Base-by-base conservation (phyloP, 176 grass and related monocot species). In the Carex pumila region DNA sequence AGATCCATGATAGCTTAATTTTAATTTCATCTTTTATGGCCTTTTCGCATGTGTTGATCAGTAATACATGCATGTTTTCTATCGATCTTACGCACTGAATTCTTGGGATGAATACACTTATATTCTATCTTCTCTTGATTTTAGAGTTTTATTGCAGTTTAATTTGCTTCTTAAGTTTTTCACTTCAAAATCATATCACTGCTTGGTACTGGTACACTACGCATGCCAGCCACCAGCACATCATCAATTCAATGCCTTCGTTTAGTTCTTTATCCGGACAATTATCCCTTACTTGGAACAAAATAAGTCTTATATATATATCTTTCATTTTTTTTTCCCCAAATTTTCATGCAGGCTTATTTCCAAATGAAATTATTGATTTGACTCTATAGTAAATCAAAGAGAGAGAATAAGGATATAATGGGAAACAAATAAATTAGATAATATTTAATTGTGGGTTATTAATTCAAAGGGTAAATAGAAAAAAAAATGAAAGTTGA, bases 351-450 rank as follows among this genome's bases (percentile, higher is more conserved):
- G 86, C 88, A 97, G 94, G 88, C 7, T 85, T 97, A 22, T 68
- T 97, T 6, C 88, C 90, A 18, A 97, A 97, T 32, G 95, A 90
- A 7, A 25, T 25, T 25, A 25, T 25, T 25, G 25, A 25, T 25
- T 25, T 25, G 25, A 25, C 25, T 25, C 0, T 25, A 25, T 25
- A 25, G 25, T 25, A 25, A 25, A 25, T 25, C 25, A 25, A 25
- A 25, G 25, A 25, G 25, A 25, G 25, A 25, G 25, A 25, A 25
- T 25, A 25, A 25, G 25, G 25, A 25, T 25, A 25, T 25, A 25
- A 25, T 25, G 25, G 25, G 25, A 25, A 25, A 25, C 25, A 25
- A 25, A 25, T 25, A 25, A 25, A 25, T 25, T 25, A 25, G 25
- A 25, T 25, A 25, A 25, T 25, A 25, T 25, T 25, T 25, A 25